phyloP scores from a whole-genome alignment of 129 eudicot genomes.

The Helianthus annuus region HanXRQr2.0-SUNRISE NC_035435.2:110402260-110402759 shows the following conservation, averaged over 20 bases:
- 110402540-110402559: too few relatives aligned
- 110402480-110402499: neutral
- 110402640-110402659: too few relatives aligned
- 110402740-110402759: too few relatives aligned
- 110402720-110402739: too few relatives aligned
- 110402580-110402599: too few relatives aligned
- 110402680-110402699: too few relatives aligned
- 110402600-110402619: too few relatives aligned
- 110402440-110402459: neutral
- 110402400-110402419: neutral
- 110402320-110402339: neutral
- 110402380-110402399: neutral
- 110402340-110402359: neutral
- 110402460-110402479: neutral
- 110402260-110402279: neutral
- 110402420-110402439: neutral
- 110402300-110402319: neutral
- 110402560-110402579: too few relatives aligned
- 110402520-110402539: neutral
- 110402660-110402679: too few relatives aligned
- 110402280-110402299: neutral
- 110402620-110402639: too few relatives aligned
- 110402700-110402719: too few relatives aligned
- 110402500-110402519: neutral
- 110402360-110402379: neutral